Evolutionary conservation across 83 land plant species (phyloP).

Genomic region (Isoetes engelmannii): DNA sequence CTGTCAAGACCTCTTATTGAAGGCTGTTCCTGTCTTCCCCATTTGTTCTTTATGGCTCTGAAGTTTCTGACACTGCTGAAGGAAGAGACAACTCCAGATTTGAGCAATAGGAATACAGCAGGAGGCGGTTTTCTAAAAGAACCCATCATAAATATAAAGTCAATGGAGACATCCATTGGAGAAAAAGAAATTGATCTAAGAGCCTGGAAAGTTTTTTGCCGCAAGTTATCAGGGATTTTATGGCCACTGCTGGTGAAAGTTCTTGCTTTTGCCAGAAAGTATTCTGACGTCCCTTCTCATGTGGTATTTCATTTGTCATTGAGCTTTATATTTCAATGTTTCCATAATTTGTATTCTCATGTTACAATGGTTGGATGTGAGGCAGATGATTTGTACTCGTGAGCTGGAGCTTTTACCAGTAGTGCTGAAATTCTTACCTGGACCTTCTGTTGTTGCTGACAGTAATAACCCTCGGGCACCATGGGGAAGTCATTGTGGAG

Average conservation of each 20-base stretch:
- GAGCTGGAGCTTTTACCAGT: conserved; percentile 69
- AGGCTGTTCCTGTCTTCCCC: conserved; percentile 10
- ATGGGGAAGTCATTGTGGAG: conserved; percentile 16
- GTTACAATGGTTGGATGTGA: conserved; percentile 3
- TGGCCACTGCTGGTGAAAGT: conserved; percentile 63
- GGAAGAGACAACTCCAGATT: neutral
- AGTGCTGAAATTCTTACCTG: conserved; percentile 43
- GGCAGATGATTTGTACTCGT: conserved; percentile 74
- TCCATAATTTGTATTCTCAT: neutral
- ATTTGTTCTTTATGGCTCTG: conserved; percentile 17
- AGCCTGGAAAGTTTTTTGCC: conserved; percentile 3
- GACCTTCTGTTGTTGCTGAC: conserved; percentile 14
- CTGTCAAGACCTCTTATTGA: conserved; percentile 18
- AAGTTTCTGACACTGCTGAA: conserved; percentile 25
- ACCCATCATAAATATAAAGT: conserved; percentile 14
- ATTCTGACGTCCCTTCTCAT: conserved; percentile 24
- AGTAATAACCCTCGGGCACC: neutral
- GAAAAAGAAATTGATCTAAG: neutral
- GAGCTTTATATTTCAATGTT: neutral
- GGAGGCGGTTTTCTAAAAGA: conserved; percentile 66
- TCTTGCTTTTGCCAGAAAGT: conserved; percentile 23
- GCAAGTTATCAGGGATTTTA: conserved; percentile 36
- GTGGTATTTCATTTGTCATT: conserved; percentile 24
- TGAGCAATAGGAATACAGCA: neutral
- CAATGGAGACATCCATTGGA: neutral